A percentile compares a stretch with the other conserved stretches of the same genome.
Conservation (phyloP, 257 asterid species). For the Haberlea rhodopensis region DNA sequence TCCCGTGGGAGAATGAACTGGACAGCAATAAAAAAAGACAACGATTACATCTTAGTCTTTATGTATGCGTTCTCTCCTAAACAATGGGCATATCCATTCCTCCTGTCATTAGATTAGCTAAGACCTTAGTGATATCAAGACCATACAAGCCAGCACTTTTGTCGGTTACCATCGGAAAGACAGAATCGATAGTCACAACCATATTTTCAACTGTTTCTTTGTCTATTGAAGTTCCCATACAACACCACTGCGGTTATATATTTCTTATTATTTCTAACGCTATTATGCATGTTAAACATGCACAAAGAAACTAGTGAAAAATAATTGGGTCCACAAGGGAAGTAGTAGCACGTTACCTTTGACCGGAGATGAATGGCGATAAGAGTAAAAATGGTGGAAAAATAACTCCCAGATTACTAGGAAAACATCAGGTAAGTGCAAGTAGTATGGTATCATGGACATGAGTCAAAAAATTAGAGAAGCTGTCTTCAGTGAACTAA, state of each 20-base stretch:
- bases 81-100: no score
- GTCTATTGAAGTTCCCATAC: neutral
- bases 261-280: neutral
- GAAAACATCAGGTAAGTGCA: neutral
- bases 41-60: neutral
- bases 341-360: neutral
- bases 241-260: neutral
- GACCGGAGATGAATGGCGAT: neutral
- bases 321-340: neutral
- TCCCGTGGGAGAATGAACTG: neutral
- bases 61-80: no score
- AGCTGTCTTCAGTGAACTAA: neutral
- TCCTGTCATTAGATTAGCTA: no score
- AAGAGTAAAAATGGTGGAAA: neutral
- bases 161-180: neutral
- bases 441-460: neutral
- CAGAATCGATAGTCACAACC: neutral
- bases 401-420: neutral
- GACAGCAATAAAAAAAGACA: neutral
- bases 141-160: neutral
- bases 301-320: neutral
- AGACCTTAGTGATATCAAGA: neutral
- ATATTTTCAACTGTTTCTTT: neutral
- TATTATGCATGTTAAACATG: neutral
- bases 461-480: neutral